Percentiles rank a stretch among this genome's conserved stretches.
Evolutionary conservation across 345 rosid species (phyloP).

Genomic region (Hirschfeldia incana): DNA sequence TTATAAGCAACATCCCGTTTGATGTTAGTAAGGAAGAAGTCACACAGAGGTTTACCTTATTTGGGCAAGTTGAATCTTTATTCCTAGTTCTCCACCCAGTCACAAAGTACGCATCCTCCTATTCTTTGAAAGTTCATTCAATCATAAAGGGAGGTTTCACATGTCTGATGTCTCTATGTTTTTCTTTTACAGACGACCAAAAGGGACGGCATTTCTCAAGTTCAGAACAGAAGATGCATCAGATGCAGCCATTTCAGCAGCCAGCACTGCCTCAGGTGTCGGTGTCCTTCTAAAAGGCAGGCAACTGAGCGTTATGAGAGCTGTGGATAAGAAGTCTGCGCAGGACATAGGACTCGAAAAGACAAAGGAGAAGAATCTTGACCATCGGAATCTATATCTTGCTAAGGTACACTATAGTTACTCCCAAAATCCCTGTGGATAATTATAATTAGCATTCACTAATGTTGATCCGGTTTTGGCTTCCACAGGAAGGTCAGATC

Average conservation of each 20-base stretch:
- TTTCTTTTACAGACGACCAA: constrained; percentile 64
- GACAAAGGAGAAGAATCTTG: constrained; percentile 64
- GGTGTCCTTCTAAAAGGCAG: constrained; percentile 84
- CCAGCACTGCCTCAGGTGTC: constrained; percentile 56
- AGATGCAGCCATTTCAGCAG: constrained; percentile 72
- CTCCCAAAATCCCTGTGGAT: too few relatives aligned
- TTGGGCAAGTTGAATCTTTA: constrained; percentile 77
- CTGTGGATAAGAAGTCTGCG: constrained; percentile 82
- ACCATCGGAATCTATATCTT: constrained; percentile 80
- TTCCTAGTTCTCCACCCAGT: constrained; percentile 78
- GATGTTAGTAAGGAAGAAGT: constrained; percentile 70
- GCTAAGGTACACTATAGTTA: constrained; percentile 57
- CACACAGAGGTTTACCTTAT: constrained; percentile 66
- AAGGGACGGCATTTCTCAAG: constrained; percentile 88
- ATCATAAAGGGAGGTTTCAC: background rate
- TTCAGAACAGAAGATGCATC: constrained; percentile 74
- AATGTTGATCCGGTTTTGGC: background rate
- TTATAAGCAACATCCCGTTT: constrained; percentile 81
- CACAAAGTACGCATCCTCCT: constrained; percentile 61
- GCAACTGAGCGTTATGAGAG: constrained; percentile 67
- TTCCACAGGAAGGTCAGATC: constrained; percentile 78
- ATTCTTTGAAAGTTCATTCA: background rate
- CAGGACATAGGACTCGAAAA: constrained; percentile 69
- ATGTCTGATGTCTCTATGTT: constrained; percentile 6
- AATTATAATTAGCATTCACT: background rate